These are phyloP conservation scores for Lepidopterella palustris DNA, from an alignment of 495 filamentous ascomycete genomes.

Conservation along the genomic window DNA sequence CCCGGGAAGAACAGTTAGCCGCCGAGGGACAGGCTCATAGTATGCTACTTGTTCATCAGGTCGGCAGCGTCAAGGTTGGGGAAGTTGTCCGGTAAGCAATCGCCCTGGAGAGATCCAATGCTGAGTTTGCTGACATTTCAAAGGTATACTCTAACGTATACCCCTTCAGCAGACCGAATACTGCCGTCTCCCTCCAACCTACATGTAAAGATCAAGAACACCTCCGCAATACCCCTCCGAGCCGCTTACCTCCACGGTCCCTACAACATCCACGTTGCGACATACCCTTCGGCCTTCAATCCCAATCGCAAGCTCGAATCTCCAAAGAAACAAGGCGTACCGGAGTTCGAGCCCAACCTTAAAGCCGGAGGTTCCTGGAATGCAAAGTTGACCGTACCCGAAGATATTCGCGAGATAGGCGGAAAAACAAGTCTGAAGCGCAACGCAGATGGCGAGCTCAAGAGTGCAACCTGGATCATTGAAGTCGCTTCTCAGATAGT, in stretches of 20 bases:
- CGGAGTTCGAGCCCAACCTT: conserved; percentile 90
- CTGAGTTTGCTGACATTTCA: background rate
- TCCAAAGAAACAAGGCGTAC: conserved; percentile 55
- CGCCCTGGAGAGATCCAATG: background rate
- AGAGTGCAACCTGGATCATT: conserved; percentile 73
- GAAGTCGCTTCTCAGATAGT: conserved; percentile 88
- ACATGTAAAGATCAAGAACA: conserved; percentile 82
- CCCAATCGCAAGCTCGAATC: conserved; percentile 66
- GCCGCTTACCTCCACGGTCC: conserved; percentile 95
- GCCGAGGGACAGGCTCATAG: conserved; percentile 27
- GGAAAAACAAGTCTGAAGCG: conserved; percentile 26
- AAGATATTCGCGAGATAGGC: conserved; percentile 52
- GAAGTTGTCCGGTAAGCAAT: conserved; percentile 65
- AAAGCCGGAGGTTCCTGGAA: conserved; percentile 87
- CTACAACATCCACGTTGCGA: conserved; percentile 80
- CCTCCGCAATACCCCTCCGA: conserved; percentile 80
- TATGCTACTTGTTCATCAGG: conserved; percentile 88
- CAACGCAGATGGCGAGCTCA: conserved; percentile 31
- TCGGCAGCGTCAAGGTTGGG: conserved; percentile 83
- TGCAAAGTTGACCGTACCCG: conserved; percentile 68
- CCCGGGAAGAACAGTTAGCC: conserved; percentile 23
- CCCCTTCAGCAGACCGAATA: conserved; percentile 78
- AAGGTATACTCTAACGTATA: conserved; percentile 89
- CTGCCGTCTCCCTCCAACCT: conserved; percentile 72
- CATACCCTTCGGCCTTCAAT: conserved; percentile 72